A percentile compares a stretch with the other conserved stretches of the same genome.
Evolutionary conservation across 768 basidiomycete species (phyloP).

Genomic region (Agrocybe chaxingu): DNA sequence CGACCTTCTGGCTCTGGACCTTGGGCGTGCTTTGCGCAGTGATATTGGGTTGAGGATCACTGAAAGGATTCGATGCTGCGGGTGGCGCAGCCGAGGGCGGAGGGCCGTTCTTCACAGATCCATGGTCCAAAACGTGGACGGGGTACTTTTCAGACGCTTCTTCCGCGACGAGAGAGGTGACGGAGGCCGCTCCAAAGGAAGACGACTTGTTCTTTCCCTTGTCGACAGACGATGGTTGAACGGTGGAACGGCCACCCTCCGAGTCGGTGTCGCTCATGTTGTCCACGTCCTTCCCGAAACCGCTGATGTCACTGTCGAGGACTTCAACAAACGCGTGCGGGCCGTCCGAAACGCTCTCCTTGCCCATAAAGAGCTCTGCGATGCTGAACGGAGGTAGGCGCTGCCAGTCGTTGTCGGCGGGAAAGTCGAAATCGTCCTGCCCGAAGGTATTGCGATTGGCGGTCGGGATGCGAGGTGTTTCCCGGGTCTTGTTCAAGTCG

Average conservation of each 20-base stretch:
- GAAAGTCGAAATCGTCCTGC: conserved; percentile 34
- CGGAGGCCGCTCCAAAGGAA: conserved; percentile 31
- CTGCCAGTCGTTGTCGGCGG: conserved; percentile 65
- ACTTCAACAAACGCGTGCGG: conserved; percentile 68
- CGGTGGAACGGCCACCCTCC: conserved; percentile 29
- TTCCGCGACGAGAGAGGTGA: conserved; percentile 37
- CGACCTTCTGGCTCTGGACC: conserved; percentile 13
- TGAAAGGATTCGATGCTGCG: neutral
- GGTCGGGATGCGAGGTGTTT: conserved; percentile 24
- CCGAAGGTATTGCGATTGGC: conserved; percentile 60
- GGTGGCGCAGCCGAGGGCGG: neutral
- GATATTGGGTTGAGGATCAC: conserved; percentile 8
- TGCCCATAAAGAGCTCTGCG: conserved; percentile 35
- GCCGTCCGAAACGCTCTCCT: conserved; percentile 27
- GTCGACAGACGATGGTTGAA: conserved; percentile 22
- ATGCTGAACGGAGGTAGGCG: conserved; percentile 37
- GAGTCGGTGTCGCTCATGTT: conserved; percentile 22
- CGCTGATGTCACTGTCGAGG: conserved; percentile 35
- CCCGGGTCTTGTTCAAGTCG: conserved; percentile 46
- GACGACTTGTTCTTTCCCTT: conserved; percentile 50
- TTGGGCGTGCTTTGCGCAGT: conserved; percentile 37
- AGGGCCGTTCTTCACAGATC: conserved; percentile 8
- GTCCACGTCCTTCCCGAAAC: conserved; percentile 21
- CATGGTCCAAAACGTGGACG: conserved; percentile 54
- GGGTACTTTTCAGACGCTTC: conserved; percentile 53